Evolutionary conservation across 2,329 filamentous ascomycete genomes (phyloP).

Genomic region (Pseudogymnoascus sp.): DNA sequence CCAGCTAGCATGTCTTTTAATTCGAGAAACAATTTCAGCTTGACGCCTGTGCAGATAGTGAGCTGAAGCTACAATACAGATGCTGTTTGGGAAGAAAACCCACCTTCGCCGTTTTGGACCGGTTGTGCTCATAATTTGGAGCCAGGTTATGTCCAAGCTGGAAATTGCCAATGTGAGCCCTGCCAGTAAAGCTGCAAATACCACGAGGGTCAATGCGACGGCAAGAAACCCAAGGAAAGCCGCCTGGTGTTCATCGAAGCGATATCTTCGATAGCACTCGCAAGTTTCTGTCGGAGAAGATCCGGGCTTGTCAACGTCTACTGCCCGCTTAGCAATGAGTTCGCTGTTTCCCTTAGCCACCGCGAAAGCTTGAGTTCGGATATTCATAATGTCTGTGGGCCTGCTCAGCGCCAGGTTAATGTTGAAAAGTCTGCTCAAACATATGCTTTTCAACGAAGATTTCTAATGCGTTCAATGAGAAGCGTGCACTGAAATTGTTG

Average conservation of each 20-base stretch:
- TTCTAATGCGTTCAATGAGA: background rate
- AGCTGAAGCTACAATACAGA: background rate
- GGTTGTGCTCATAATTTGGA: conserved; percentile 19
- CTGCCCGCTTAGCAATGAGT: background rate
- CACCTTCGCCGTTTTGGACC: conserved; percentile 19
- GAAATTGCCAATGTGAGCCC: conserved; percentile 23
- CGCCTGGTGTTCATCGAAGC: background rate
- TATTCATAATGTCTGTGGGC: background rate
- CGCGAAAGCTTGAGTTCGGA: background rate
- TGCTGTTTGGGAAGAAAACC: background rate
- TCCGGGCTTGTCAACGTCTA: background rate
- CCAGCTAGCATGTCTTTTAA: conserved; percentile 22
- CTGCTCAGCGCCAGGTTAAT: background rate
- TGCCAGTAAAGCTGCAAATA: conserved; percentile 18
- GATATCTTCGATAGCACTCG: conserved; percentile 3
- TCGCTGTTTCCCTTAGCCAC: background rate
- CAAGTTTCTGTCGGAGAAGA: background rate
- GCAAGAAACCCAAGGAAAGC: conserved; percentile 1
- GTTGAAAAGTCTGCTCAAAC: background rate
- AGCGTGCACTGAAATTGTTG: background rate
- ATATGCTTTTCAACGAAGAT: background rate
- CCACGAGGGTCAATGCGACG: conserved; percentile 16
- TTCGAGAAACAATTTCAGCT: conserved; percentile 15
- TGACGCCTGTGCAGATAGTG: conserved; percentile 17
- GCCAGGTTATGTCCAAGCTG: conserved; percentile 20